These are phyloP conservation scores for Monilinia fructigena DNA, from an alignment of 2,329 filamentous ascomycete genomes.

Conservation along the genomic window DNA sequence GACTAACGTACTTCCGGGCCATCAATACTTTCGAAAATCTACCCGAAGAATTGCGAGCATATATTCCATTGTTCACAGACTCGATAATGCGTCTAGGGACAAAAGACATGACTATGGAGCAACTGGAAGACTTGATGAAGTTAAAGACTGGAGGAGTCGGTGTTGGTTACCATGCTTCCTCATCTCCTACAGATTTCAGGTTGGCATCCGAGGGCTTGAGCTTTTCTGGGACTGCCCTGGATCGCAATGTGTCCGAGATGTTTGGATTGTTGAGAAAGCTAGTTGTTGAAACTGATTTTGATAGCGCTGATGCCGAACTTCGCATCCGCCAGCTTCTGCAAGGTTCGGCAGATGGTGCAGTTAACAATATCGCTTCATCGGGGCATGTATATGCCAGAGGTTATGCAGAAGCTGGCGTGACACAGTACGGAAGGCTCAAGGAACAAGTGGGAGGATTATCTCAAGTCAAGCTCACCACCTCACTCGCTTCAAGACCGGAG, in stretches of 20 bases:
- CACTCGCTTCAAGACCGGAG: conserved; percentile 69
- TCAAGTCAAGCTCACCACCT: conserved; percentile 81
- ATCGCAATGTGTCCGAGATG: conserved; percentile 88
- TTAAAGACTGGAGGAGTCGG: conserved; percentile 91
- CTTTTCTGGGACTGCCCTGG: conserved; percentile 82
- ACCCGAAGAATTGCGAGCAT: conserved; percentile 77
- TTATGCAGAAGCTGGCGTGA: conserved; percentile 78
- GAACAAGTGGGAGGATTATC: conserved; percentile 90
- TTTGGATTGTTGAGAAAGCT: conserved; percentile 79
- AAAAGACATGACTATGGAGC: conserved; percentile 82
- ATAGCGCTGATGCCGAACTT: conserved; percentile 73
- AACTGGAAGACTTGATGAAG: conserved; percentile 94
- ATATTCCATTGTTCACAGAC: conserved; percentile 89
- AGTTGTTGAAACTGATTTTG: conserved; percentile 85
- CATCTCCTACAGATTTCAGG: conserved; percentile 70
- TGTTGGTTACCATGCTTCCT: conserved; percentile 78
- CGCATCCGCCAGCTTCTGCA: conserved; percentile 86
- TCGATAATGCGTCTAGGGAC: conserved; percentile 92
- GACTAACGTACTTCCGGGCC: conserved; percentile 91
- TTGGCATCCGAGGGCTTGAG: conserved; percentile 77
- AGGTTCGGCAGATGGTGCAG: conserved; percentile 80
- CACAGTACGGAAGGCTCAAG: conserved; percentile 65
- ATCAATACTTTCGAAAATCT: conserved; percentile 77
- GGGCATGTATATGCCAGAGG: conserved; percentile 85
- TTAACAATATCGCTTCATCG: conserved; percentile 87